phyloP scores from a whole-genome alignment of 2,329 filamentous ascomycete species.

The Coniella lustricola region DNA sequence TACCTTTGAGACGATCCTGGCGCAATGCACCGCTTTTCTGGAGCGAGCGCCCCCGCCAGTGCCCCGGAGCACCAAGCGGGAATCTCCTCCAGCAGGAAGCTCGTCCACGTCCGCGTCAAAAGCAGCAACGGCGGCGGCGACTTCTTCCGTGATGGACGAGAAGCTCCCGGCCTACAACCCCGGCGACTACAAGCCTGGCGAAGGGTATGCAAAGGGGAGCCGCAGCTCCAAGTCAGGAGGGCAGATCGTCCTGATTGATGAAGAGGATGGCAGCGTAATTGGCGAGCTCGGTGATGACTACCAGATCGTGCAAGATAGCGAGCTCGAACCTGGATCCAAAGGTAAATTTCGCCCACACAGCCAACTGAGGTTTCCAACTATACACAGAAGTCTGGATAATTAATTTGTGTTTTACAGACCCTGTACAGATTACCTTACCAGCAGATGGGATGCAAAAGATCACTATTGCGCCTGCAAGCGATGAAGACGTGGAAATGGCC shows the following conservation, averaged over 20 bases:
- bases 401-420: conserved; percentile 43
- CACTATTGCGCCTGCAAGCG: conserved; percentile 57
- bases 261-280: conserved; percentile 92
- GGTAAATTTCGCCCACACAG: no score
- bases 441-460: conserved; percentile 57
- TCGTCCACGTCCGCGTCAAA: conserved; percentile 26
- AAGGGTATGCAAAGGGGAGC: conserved; percentile 64
- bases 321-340: conserved; percentile 81
- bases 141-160: no score
- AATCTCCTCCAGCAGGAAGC: background rate
- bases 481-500: conserved; percentile 68
- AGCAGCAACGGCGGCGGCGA: conserved; percentile 30
- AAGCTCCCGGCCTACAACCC: conserved; percentile 68
- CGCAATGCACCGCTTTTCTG: conserved; percentile 94
- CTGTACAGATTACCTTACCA: conserved; percentile 72
- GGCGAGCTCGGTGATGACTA: conserved; percentile 83
- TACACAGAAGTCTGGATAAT: no score
- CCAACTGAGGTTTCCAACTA: no score
- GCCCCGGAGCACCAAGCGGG: conserved; percentile 24
- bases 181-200: conserved; percentile 68
- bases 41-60: conserved; percentile 66
- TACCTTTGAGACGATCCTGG: conserved; percentile 94
- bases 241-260: conserved; percentile 86
- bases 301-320: conserved; percentile 68
- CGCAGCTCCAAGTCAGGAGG: conserved; percentile 54